These are phyloP conservation scores for Debaryomycetaceae sp. DNA, from an alignment of 1,139 yeast species.

Conservation along the genomic window DNA sequence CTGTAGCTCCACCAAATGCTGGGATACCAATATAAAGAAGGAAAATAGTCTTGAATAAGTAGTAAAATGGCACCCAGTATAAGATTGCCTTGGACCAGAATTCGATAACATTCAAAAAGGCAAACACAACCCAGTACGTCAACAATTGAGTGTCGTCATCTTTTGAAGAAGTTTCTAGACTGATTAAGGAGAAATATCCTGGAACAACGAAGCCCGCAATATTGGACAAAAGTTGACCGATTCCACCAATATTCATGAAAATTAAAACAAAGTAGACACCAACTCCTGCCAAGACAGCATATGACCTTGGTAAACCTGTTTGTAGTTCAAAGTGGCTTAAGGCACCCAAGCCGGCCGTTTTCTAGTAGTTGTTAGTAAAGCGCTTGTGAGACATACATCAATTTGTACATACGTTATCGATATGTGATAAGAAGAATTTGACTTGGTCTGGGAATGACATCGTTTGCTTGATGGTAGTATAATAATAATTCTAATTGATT, in stretches of 20 bases:
- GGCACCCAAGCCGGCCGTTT: constrained; percentile 35
- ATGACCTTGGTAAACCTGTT: constrained; percentile 84
- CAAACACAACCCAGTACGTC: constrained; percentile 97
- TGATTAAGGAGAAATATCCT: constrained; percentile 82
- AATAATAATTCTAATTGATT: not conserved
- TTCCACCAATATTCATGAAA: constrained; percentile 86
- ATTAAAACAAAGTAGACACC: constrained; percentile 69
- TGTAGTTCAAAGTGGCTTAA: constrained; percentile 58
- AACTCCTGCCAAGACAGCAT: constrained; percentile 66
- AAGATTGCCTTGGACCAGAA: constrained; percentile 93
- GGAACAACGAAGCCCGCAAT: constrained; percentile 90
- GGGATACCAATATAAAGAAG: constrained; percentile 89
- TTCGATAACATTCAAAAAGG: constrained; percentile 84
- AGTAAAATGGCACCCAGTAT: constrained; percentile 95
- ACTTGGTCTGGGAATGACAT: constrained; percentile 30
- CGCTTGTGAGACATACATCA: not conserved
- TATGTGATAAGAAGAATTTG: constrained; percentile 22
- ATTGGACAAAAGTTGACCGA: constrained; percentile 91
- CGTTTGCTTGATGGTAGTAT: constrained; percentile 2
- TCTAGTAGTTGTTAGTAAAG: constrained; percentile 21
- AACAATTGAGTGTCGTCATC: constrained; percentile 82
- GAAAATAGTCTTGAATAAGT: constrained; percentile 85
- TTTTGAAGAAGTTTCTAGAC: constrained; percentile 66
- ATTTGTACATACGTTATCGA: constrained; percentile 26
- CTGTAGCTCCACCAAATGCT: constrained; percentile 76